Evolutionary conservation across 164 flowering plant genomes (phyloP).

Genomic region (Platanus orientalis): DNA sequence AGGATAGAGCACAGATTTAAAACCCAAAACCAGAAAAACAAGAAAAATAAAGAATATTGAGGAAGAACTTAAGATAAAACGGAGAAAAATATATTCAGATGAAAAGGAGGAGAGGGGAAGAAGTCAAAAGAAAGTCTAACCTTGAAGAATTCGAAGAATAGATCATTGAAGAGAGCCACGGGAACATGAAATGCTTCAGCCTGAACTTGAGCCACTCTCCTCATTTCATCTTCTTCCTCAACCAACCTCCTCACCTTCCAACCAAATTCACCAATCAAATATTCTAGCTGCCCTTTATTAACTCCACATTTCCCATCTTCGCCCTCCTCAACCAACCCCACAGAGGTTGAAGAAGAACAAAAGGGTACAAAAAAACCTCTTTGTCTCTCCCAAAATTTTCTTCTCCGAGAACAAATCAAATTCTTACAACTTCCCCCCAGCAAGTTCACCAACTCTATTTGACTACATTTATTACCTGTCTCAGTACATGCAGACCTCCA

Average conservation of each 20-base stretch:
- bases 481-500: background rate
- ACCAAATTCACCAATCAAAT: conserved; percentile 50
- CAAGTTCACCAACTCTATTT: conserved; percentile 3
- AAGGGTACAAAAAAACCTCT: conserved; percentile 2
- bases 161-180: conserved; percentile 46
- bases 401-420: background rate
- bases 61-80: too few relatives aligned
- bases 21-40: background rate
- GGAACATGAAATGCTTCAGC: conserved; percentile 86
- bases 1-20: background rate
- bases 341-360: conserved; percentile 11
- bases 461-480: background rate
- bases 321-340: conserved; percentile 8
- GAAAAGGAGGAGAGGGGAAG: background rate
- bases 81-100: background rate
- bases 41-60: background rate
- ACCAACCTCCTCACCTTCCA: conserved; percentile 78
- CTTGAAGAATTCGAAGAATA: conserved; percentile 78
- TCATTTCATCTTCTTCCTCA: conserved; percentile 53
- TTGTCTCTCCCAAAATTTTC: conserved; percentile 1
- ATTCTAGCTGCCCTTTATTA: conserved; percentile 19
- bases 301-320: conserved; percentile 6
- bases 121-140: conserved; percentile 23
- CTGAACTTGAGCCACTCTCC: conserved; percentile 59
- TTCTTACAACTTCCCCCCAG: background rate